phyloP scores from a whole-genome alignment of 192 early-diverging fungal genomes.

The Umbelopsis vinacea region DNA sequence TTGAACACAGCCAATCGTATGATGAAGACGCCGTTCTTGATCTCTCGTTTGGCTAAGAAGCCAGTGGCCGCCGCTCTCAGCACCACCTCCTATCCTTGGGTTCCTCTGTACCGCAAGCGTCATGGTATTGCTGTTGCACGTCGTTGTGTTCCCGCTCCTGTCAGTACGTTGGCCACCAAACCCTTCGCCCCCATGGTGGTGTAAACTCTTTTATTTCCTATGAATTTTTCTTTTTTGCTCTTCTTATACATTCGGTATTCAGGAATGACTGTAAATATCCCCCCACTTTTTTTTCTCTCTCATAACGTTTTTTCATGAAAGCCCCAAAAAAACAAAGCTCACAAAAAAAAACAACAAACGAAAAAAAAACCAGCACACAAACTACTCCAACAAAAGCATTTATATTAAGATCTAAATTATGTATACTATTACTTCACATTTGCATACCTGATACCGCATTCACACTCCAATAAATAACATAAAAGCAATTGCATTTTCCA shows the following conservation, averaged over 20 bases:
- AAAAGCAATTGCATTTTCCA: background rate
- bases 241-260: conserved; percentile 13
- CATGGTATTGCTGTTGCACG: conserved; percentile 22
- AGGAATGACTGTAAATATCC: conserved; percentile 23
- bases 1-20: conserved; percentile 15
- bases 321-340: background rate
- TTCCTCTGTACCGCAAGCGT: conserved; percentile 26
- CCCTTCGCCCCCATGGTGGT: conserved; percentile 3
- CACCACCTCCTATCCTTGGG: conserved; percentile 34
- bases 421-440: conserved; percentile 10
- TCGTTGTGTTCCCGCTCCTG: conserved; percentile 13
- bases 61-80: background rate
- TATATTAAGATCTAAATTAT: background rate
- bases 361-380: conserved; percentile 2
- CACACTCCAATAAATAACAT: background rate
- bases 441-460: conserved; percentile 23
- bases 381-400: background rate
- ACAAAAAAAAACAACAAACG: conserved; percentile 12
- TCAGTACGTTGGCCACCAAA: conserved; percentile 7
- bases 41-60: conserved; percentile 12
- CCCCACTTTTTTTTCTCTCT: background rate
- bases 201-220: background rate
- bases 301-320: conserved; percentile 2
- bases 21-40: conserved; percentile 14
- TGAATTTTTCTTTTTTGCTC: background rate